A percentile compares a stretch with the other conserved stretches of the same genome.
Conservation (phyloP, 2,329 filamentous ascomycete species). For the Arthrobotrys conoides region DNA sequence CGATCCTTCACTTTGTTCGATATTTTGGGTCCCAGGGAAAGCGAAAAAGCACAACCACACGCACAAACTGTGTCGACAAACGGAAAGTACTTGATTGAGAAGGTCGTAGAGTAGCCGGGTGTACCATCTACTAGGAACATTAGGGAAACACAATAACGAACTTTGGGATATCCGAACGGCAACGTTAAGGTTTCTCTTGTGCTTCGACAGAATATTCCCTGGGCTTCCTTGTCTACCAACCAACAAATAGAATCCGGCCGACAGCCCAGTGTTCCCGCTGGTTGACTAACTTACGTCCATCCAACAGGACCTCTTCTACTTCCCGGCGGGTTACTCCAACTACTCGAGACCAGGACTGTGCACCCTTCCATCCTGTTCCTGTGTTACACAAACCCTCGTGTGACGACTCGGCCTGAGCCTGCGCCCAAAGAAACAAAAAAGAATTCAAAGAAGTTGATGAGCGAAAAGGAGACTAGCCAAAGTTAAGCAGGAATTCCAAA, state of each 20-base stretch:
- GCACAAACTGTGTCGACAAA: slow-evolving; percentile 43
- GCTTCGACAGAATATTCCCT: slow-evolving; percentile 59
- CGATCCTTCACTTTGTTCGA: slow-evolving; percentile 27
- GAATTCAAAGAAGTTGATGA: slow-evolving; percentile 1
- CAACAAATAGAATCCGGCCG: slow-evolving; percentile 23
- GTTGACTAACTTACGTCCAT: slow-evolving; percentile 40
- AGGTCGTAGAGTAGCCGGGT: slow-evolving; percentile 60
- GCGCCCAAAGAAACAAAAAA: slow-evolving; percentile 25
- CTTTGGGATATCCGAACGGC: slow-evolving; percentile 59
- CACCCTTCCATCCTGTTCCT: slow-evolving; percentile 37
- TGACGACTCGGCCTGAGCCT: slow-evolving; percentile 41
- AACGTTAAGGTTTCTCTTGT: slow-evolving; percentile 54
- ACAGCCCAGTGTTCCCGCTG: slow-evolving; percentile 30
- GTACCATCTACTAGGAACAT: slow-evolving; percentile 60
- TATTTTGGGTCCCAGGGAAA: slow-evolving; percentile 19
- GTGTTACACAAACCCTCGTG: slow-evolving; percentile 60
- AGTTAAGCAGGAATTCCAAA: slow-evolving; percentile 19
- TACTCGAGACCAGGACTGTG: slow-evolving; percentile 27
- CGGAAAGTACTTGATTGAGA: slow-evolving; percentile 60
- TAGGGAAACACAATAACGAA: slow-evolving; percentile 59
- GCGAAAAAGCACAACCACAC: slow-evolving; percentile 29
- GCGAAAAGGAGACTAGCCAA: slow-evolving; percentile 20
- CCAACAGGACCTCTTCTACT: slow-evolving; percentile 35
- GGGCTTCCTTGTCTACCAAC: slow-evolving; percentile 37
- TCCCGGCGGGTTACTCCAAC: slow-evolving; percentile 53